Evolutionary conservation across 1,284 basidiomycete species (phyloP).

Genomic region (Cutaneotrichosporon curvatum): DNA sequence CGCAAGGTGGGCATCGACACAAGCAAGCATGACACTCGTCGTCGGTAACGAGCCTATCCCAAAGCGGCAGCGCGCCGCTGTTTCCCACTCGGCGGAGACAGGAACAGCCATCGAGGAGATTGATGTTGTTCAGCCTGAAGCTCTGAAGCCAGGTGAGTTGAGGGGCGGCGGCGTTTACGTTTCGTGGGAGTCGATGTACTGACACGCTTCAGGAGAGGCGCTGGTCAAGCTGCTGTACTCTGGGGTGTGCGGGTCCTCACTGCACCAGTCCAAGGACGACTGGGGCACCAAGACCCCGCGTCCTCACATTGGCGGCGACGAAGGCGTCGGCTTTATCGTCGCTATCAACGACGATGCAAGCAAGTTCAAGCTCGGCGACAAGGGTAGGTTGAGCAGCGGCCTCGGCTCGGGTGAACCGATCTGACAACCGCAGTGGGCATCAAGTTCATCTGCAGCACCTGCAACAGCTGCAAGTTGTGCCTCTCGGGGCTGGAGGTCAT

Average conservation of each 20-base stretch:
- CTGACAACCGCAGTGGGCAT: constrained; percentile 63
- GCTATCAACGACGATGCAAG: constrained; percentile 66
- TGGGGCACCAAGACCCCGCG: constrained; percentile 26
- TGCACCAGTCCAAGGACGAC: constrained; percentile 2
- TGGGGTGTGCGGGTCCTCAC: constrained; percentile 44
- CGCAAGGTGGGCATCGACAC: too few species aligned
- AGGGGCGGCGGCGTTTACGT: too few species aligned
- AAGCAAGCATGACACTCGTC: background rate
- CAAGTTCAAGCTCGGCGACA: constrained; percentile 13
- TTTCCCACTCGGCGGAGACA: constrained; percentile 51
- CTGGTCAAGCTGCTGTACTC: constrained; percentile 45
- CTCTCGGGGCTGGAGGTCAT: constrained; percentile 56
- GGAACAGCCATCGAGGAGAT: constrained; percentile 33
- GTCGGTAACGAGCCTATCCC: constrained; percentile 48
- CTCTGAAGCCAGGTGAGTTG: background rate
- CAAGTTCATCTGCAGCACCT: constrained; percentile 65
- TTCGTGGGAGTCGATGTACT: background rate
- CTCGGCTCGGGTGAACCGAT: too few species aligned
- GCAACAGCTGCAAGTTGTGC: constrained; percentile 66
- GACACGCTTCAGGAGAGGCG: constrained; percentile 1
- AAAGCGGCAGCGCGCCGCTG: constrained; percentile 57
- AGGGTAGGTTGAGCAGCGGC: constrained; percentile 8
- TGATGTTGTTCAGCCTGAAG: background rate
- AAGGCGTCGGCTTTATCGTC: constrained; percentile 53
- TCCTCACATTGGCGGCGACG: constrained; percentile 66